Evolutionary conservation across 129 eudicot species (phyloP).

Genomic region (Centrapalus pauciflorus): DNA sequence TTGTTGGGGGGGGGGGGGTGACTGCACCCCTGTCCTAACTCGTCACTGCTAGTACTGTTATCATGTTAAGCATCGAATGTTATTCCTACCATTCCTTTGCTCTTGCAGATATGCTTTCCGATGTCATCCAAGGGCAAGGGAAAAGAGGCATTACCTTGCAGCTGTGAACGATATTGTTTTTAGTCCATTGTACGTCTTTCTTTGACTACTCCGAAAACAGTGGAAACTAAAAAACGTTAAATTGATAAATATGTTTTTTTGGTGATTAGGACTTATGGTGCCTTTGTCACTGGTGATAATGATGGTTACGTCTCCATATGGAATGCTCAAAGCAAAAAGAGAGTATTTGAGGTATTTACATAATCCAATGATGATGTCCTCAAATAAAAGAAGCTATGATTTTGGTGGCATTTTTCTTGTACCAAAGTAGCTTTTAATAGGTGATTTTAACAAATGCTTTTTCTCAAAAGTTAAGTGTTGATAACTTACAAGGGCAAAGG

Average conservation of each 20-base stretch:
- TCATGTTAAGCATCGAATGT: background rate
- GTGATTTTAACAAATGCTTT: background rate
- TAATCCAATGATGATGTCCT: background rate
- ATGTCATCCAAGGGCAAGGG: conserved; percentile 72
- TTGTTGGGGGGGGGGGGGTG: too few species aligned
- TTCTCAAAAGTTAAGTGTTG: background rate
- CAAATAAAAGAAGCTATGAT: background rate
- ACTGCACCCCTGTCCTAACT: too few species aligned
- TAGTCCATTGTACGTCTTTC: conserved; percentile 73
- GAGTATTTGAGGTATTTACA: conserved; percentile 60
- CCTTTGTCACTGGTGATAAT: conserved; percentile 76
- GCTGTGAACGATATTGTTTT: conserved; percentile 91
- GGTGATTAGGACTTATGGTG: conserved; percentile 44
- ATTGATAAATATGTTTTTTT: background rate
- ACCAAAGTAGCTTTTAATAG: background rate
- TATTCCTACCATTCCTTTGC: background rate
- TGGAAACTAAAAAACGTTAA: conserved; percentile 5
- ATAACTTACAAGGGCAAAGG: too few species aligned
- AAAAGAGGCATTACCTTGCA: conserved; percentile 49
- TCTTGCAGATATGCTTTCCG: conserved; percentile 69
- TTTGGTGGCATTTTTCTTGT: background rate
- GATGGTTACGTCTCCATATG: conserved; percentile 77
- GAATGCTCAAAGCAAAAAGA: conserved; percentile 74
- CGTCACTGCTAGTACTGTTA: too few species aligned
- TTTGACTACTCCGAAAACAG: conserved; percentile 1